phyloP scores from a whole-genome alignment of 352 stramenopile genomes.

The Pythium dissotocum region DNA sequence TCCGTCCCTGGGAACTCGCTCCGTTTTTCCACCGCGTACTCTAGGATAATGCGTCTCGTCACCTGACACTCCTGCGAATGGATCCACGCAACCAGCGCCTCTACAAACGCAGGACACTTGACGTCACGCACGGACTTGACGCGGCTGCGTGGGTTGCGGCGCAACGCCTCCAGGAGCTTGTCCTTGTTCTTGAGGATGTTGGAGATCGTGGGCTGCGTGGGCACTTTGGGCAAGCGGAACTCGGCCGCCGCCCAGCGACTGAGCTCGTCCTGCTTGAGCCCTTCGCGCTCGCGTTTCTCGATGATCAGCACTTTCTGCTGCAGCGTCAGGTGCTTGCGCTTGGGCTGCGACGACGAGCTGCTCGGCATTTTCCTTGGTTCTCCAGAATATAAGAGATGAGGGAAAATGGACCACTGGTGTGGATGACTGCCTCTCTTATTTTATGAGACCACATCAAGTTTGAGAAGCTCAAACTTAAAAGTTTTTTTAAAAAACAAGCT shows the following conservation, averaged over 20 bases:
- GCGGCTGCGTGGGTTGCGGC: constrained; percentile 10
- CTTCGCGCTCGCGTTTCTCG: constrained; percentile 22
- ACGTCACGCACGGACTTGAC: constrained; percentile 20
- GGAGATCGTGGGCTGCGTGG: constrained; percentile 23
- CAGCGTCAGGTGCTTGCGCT: constrained; percentile 18
- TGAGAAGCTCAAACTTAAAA: neutral
- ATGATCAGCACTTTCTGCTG: constrained; percentile 26
- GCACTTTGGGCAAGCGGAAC: constrained; percentile 18
- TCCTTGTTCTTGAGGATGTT: constrained; percentile 26
- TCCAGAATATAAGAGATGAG: constrained; percentile 10
- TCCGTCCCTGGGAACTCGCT: constrained; percentile 4
- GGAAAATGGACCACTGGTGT: neutral
- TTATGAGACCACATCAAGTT: constrained; percentile 1
- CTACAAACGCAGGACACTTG: constrained; percentile 13
- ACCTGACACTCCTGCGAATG: neutral
- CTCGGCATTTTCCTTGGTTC: neutral
- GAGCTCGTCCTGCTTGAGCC: constrained; percentile 23
- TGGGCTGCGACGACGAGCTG: neutral
- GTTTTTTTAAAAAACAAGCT: too few relatives aligned
- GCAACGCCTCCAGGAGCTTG: constrained; percentile 14
- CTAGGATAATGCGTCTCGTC: constrained; percentile 3
- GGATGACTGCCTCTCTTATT: neutral
- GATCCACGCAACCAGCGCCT: constrained; percentile 10
- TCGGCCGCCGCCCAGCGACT: constrained; percentile 14
- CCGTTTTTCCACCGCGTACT: neutral